Conservation (phyloP, 169 alveolate species). For the Plasmodium malariae region DNA sequence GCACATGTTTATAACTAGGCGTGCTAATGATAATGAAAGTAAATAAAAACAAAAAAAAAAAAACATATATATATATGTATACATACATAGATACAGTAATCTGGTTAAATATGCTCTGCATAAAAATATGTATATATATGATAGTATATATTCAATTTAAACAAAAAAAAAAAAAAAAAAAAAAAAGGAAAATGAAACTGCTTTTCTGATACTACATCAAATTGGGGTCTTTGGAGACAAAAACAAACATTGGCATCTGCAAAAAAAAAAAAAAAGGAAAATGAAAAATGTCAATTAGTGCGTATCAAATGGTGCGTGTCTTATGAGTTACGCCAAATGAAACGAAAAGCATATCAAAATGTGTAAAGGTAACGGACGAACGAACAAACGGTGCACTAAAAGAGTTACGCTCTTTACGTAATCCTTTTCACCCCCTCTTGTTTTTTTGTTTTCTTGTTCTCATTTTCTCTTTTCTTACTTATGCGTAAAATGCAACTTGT, state of each 20-base stretch:
- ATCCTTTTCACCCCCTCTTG: not conserved
- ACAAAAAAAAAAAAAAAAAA: slow-evolving; percentile 51
- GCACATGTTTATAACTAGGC: too few species aligned
- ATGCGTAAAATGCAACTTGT: slow-evolving; percentile 64
- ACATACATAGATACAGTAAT: not conserved
- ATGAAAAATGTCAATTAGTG: too few species aligned
- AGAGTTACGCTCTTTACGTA: too few species aligned
- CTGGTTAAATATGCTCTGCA: not conserved
- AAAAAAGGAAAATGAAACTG: not conserved
- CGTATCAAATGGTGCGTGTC: too few species aligned
- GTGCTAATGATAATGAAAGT: too few species aligned
- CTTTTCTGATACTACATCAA: slow-evolving; percentile 4
- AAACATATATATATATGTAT: not conserved
- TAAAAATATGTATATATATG: not conserved
- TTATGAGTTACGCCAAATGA: too few species aligned
- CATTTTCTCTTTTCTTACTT: slow-evolving; percentile 19
- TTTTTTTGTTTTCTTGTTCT: not conserved
- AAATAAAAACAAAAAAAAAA: not conserved
- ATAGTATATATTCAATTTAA: slow-evolving; percentile 8
- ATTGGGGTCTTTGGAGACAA: slow-evolving; percentile 61
- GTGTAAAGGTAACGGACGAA: too few species aligned
- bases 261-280: not conserved
- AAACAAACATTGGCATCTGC: slow-evolving; percentile 74
- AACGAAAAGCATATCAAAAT: too few species aligned
- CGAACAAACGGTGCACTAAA: too few species aligned